Base-by-base conservation (phyloP, 352 stramenopile species). In the Phytophthora crassamura region DNA sequence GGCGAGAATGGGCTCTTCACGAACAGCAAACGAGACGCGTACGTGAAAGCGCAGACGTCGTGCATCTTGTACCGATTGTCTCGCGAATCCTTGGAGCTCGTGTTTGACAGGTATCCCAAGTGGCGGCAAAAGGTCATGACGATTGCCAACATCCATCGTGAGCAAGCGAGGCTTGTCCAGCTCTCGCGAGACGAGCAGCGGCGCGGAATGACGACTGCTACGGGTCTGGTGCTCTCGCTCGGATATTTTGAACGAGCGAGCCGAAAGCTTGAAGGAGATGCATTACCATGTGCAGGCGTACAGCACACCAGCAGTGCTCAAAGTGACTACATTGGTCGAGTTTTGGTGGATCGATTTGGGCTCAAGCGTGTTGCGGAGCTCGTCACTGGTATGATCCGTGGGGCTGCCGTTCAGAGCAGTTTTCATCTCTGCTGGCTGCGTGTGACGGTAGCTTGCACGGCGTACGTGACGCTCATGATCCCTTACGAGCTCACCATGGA, bases 111-210 rank as follows among this genome's bases (percentile, higher is more conserved):
- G 3, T 84, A 80, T 39, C 77, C 75, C 0, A 68, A 75, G 11
- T 88, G 75, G 79, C 80, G 79, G 49, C 39, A 64, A n/a, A 84
- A 81, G 14, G 77, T 88, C 9, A 40, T 86, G 39, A 64, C 64
- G 0, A 82, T 86, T 35, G 72, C 80, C 20, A 84, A 64, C 6
- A 64, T 88, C n/a, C 65, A 89, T 32, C 40, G 40, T 28, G 40
- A 25, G 22, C 22, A 25, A 25, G 22, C 22, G 22, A 25, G 22
- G 22, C 22, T 25, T 2, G 28, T 35, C 20, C 42, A 63, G 18
- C 10, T 53, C 5, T 40, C 55, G 11, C 42, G 43, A 2, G 43
- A 63, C 1, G 42, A 47, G 6, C 43, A 63, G 28, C 16, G 55
- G 40, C 55, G 42, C n/a, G 55, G 55, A 32, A 54, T 36, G 15